A percentile compares a stretch with the other conserved stretches of the same genome.
phyloP scores from a whole-genome alignment of 148 eudicot species.

The Cornus suecica region DNA sequence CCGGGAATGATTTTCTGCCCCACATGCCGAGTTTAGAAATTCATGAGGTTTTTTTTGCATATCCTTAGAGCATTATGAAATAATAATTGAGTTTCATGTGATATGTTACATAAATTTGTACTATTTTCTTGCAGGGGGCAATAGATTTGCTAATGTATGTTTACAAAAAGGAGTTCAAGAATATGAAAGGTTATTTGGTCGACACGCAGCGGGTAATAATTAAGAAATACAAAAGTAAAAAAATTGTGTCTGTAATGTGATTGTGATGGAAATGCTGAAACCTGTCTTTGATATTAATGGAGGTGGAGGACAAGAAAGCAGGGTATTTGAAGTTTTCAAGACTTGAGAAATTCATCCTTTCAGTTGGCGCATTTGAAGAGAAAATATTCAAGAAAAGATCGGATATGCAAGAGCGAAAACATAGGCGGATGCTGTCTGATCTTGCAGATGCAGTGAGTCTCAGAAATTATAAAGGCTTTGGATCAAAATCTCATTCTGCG shows the following conservation, averaged over 20 bases:
- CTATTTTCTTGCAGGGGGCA: constrained; percentile 25
- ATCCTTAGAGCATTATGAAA: background rate
- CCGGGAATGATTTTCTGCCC: constrained; percentile 55
- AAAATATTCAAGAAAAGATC: constrained; percentile 30
- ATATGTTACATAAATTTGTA: background rate
- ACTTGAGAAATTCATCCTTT: constrained; percentile 46
- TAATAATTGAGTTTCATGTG: background rate
- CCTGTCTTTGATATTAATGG: constrained; percentile 2
- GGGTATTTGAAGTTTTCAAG: constrained; percentile 38
- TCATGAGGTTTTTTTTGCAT: constrained; percentile 37
- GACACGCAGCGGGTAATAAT: constrained; percentile 39
- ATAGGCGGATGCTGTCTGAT: constrained; percentile 25
- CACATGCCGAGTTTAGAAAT: constrained; percentile 44
- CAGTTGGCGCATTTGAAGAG: constrained; percentile 37
- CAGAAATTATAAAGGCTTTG: background rate
- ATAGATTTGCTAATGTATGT: constrained; percentile 40
- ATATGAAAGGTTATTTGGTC: constrained; percentile 45
- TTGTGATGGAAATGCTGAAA: background rate
- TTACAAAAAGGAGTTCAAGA: constrained; percentile 38
- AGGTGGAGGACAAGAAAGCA: constrained; percentile 40
- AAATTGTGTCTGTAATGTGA: no score
- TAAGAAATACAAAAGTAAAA: no score
- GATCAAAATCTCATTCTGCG: background rate
- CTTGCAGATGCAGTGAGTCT: constrained; percentile 20
- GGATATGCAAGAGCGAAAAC: constrained; percentile 20